These are phyloP conservation scores for Dryas octopetala DNA, from an alignment of 306 rosid genomes.

Conservation along the genomic window DNA sequence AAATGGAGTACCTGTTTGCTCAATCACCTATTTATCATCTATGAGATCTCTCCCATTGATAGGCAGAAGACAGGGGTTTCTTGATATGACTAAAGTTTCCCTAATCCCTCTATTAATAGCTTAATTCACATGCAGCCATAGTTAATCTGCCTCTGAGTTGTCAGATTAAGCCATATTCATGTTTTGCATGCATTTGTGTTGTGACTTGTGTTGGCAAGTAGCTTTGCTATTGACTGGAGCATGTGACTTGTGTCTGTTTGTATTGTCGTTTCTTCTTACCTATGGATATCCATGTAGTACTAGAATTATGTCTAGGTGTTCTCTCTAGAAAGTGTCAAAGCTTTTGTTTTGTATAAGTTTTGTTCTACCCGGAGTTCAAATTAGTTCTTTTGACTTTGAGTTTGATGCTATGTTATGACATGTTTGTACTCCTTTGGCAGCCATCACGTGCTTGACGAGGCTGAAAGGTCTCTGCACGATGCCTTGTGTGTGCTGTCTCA, in stretches of 20 bases:
- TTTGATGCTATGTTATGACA: conserved; percentile 2
- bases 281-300: neutral
- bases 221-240: neutral
- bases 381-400: neutral
- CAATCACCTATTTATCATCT: neutral
- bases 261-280: neutral
- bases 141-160: neutral
- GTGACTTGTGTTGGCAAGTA: neutral
- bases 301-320: neutral
- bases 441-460: conserved; percentile 95
- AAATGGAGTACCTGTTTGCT: neutral
- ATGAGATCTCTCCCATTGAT: no score
- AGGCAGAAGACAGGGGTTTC: no score
- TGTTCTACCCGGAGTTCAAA: neutral
- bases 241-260: neutral
- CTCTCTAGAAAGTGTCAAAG: neutral
- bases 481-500: conserved; percentile 96
- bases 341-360: neutral
- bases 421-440: conserved; percentile 43
- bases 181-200: neutral
- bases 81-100: no score
- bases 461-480: conserved; percentile 97
- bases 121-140: neutral
- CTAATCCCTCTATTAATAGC: no score
- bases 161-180: neutral